Percentiles rank a stretch among this genome's conserved stretches.
Conservation (phyloP, 345 rosid species). For the Eucalyptus paniculata region DNA sequence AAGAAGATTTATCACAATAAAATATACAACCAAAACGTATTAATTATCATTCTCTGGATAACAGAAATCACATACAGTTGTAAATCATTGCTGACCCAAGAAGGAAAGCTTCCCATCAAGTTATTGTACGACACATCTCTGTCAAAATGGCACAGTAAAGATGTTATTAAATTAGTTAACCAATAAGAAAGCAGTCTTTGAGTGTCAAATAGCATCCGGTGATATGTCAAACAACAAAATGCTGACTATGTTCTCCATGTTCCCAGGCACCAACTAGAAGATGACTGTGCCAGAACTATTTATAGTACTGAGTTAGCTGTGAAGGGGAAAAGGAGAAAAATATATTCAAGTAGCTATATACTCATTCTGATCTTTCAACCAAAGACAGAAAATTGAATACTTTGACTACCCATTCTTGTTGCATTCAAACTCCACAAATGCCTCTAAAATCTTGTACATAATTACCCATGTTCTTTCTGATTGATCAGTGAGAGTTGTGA, state of each 20-base stretch:
- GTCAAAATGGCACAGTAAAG: background rate
- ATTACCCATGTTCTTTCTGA: rapidly evolving
- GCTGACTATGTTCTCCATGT: background rate
- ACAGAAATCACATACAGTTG: conserved; percentile 26
- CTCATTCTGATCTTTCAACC: background rate
- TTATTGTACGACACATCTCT: conserved; percentile 60
- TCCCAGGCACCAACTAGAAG: background rate
- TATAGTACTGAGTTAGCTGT: background rate
- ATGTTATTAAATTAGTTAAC: background rate
- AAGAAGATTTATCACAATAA: too few species aligned
- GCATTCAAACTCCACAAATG: background rate
- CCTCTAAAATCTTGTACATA: background rate
- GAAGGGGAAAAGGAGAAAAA: background rate
- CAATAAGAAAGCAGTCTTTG: too few species aligned
- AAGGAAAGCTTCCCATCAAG: conserved; percentile 52
- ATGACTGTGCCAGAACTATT: background rate
- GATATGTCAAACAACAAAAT: background rate
- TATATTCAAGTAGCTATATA: background rate
- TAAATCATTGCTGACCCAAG: conserved; percentile 38
- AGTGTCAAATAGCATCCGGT: background rate
- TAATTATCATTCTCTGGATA: background rate
- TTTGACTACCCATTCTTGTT: background rate
- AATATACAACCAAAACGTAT: too few species aligned
- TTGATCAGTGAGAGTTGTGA: background rate
- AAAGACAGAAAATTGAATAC: background rate